Evolutionary conservation across 371 early-diverging fungal genomes (phyloP).

Genomic region (Lichtheimia hyalospora): DNA sequence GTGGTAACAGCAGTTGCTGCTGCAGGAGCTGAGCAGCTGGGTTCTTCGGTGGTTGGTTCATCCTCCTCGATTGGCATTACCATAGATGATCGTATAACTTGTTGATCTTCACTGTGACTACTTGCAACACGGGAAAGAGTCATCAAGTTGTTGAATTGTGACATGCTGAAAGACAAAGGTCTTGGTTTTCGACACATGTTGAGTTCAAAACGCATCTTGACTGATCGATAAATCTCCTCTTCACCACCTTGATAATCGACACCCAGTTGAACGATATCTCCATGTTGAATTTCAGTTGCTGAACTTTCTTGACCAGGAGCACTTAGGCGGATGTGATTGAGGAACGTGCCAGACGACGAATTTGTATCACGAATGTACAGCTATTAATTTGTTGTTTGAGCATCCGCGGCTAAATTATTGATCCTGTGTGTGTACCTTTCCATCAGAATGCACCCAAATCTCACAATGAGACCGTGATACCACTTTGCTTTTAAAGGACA

Average conservation of each 20-base stretch:
- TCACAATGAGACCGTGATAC: conserved; percentile 93
- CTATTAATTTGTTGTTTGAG: conserved; percentile 30
- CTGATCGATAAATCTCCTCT: conserved; percentile 72
- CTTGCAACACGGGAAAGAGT: conserved; percentile 22
- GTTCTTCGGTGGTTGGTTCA: not conserved
- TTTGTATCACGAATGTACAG: conserved; percentile 91
- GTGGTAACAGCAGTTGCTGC: not conserved
- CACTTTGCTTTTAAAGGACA: conserved; percentile 94
- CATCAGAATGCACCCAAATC: conserved; percentile 75
- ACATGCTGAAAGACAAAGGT: conserved; percentile 37
- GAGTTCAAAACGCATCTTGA: conserved; percentile 76
- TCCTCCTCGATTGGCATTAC: not conserved
- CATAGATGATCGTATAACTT: not conserved
- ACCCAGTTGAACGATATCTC: conserved; percentile 93
- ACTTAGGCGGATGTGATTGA: conserved; percentile 90
- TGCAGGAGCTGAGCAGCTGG: conserved; percentile 6
- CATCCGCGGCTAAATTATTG: not conserved
- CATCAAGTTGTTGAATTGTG: conserved; percentile 39
- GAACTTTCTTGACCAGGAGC: conserved; percentile 86
- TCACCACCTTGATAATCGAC: conserved; percentile 94
- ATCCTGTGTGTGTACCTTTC: conserved; percentile 18
- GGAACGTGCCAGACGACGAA: conserved; percentile 95
- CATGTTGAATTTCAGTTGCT: conserved; percentile 85
- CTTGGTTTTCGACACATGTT: conserved; percentile 45
- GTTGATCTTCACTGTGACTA: conserved; percentile 12